Conservation (phyloP, 2,329 filamentous ascomycete species). For the Cadophora sp. region DNA sequence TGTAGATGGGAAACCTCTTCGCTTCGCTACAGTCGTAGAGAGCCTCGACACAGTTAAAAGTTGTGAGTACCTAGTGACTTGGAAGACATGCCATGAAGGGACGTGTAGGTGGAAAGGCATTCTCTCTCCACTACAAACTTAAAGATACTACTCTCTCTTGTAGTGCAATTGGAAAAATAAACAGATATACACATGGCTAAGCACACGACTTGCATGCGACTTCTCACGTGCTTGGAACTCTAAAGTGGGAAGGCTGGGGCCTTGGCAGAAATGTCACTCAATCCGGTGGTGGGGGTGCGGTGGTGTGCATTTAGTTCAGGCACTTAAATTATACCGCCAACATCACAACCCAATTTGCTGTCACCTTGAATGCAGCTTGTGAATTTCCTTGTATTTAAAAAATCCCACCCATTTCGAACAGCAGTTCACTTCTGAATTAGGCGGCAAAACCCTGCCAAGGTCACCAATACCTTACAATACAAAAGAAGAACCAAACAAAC, state of each 20-base stretch:
- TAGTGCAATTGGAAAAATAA: neutral
- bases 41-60: no score
- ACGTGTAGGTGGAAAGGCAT: no score
- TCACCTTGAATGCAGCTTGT: neutral
- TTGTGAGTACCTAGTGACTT: no score
- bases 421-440: neutral
- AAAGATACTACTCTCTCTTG: no score
- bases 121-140: no score
- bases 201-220: slow-evolving; percentile 8
- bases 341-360: slow-evolving; percentile 4
- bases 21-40: no score
- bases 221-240: slow-evolving; percentile 12
- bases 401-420: neutral
- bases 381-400: neutral
- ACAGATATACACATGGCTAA: neutral
- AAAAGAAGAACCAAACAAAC: neutral
- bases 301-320: slow-evolving; percentile 15
- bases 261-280: slow-evolving; percentile 11
- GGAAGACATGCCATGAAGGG: no score
- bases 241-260: slow-evolving; percentile 12
- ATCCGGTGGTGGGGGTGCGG: slow-evolving; percentile 22
- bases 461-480: slow-evolving; percentile 5
- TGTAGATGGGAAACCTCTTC: no score
- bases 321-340: slow-evolving; percentile 19
- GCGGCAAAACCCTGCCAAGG: neutral